A percentile compares a stretch with the other conserved stretches of the same genome.
Evolutionary conservation across 441 rosid species (phyloP).

Genomic region (Codiaeum variegatum): DNA sequence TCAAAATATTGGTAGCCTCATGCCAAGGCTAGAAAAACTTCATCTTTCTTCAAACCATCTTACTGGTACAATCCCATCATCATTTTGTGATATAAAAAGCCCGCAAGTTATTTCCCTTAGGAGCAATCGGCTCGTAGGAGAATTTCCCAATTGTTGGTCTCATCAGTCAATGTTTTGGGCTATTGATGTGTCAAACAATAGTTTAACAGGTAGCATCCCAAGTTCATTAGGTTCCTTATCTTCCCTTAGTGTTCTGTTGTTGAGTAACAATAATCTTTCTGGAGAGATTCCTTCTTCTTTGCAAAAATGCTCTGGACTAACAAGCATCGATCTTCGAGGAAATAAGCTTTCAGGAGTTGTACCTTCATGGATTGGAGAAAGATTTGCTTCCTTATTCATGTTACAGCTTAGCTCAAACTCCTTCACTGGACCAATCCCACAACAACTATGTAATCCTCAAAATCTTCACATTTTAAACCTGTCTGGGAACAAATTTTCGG

Average conservation of each 20-base stretch:
- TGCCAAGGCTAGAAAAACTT: slow-evolving; percentile 42
- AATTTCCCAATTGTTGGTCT: slow-evolving; percentile 47
- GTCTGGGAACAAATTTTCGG: slow-evolving; percentile 39
- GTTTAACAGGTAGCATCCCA: slow-evolving; percentile 44
- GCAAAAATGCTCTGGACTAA: slow-evolving; percentile 50
- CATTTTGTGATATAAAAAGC: slow-evolving; percentile 38
- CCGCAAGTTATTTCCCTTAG: slow-evolving; percentile 40
- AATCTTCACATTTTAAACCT: slow-evolving; percentile 44
- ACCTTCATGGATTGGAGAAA: slow-evolving; percentile 31
- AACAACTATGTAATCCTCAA: slow-evolving; percentile 27
- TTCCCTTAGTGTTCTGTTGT: slow-evolving; percentile 46
- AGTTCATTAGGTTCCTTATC: slow-evolving; percentile 37
- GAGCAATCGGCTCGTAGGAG: slow-evolving; percentile 45
- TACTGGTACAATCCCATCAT: slow-evolving; percentile 37
- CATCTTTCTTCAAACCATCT: slow-evolving; percentile 45
- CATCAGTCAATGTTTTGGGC: slow-evolving; percentile 34
- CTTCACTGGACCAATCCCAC: slow-evolving; percentile 36
- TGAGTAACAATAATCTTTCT: slow-evolving; percentile 43
- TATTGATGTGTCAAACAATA: slow-evolving; percentile 50
- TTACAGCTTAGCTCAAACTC: slow-evolving; percentile 30
- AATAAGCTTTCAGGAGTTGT: slow-evolving; percentile 26
- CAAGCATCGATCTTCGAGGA: slow-evolving; percentile 35
- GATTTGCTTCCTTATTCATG: slow-evolving; percentile 25
- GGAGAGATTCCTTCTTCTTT: slow-evolving; percentile 53
- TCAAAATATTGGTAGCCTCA: slow-evolving; percentile 35